Evolutionary conservation across 805 yeast genomes (phyloP).

Genomic region (Metschnikowia santaceciliae): DNA sequence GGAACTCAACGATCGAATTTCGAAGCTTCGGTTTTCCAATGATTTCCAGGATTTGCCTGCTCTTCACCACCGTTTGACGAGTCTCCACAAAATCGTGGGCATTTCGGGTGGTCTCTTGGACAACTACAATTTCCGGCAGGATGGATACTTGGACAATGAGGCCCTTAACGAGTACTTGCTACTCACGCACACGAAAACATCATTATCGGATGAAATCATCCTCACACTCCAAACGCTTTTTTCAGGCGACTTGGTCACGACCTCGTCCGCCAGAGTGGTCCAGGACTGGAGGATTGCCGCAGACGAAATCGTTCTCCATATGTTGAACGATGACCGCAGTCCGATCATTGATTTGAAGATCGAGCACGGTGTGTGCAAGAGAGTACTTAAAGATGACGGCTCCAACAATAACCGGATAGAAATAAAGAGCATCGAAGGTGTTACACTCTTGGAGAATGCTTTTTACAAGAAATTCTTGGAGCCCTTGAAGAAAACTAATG

Average conservation of each 20-base stretch:
- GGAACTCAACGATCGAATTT: constrained; percentile 53
- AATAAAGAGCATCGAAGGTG: constrained; percentile 35
- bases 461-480: constrained; percentile 31
- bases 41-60: constrained; percentile 60
- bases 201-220: constrained; percentile 30
- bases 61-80: constrained; percentile 44
- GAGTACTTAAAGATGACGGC: constrained; percentile 37
- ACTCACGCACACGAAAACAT: constrained; percentile 31
- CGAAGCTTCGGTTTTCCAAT: constrained; percentile 63
- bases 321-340: constrained; percentile 38
- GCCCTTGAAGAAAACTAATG: constrained; percentile 18
- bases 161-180: constrained; percentile 42
- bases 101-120: constrained; percentile 39
- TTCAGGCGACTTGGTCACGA: constrained; percentile 28
- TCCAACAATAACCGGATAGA: constrained; percentile 36
- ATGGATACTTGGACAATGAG: constrained; percentile 44
- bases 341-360: constrained; percentile 38
- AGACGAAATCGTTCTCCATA: constrained; percentile 36
- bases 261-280: constrained; percentile 17
- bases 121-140: constrained; percentile 47
- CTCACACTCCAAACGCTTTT: constrained; percentile 35
- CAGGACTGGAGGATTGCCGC: constrained; percentile 37
- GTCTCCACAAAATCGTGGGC: constrained; percentile 47
- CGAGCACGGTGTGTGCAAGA: constrained; percentile 30
- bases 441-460: constrained; percentile 31